Conservation (phyloP, 1,284 basidiomycete genomes). For the Mycosarcoma maydis region DNA sequence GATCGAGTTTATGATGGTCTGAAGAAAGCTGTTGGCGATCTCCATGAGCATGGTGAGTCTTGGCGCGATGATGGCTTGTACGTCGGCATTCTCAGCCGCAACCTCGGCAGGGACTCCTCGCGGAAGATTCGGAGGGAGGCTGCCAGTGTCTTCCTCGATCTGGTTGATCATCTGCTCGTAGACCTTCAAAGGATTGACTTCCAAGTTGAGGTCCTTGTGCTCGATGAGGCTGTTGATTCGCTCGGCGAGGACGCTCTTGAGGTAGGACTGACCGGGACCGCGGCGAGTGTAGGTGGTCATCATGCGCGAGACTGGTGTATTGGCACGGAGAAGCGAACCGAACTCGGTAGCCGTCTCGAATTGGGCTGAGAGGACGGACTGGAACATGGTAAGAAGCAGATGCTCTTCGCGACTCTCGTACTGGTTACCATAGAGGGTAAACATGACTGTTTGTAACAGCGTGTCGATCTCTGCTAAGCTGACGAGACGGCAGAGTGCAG, state of each 20-base stretch:
- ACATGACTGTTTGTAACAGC: slow-evolving; percentile 99
- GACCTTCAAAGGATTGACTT: slow-evolving; percentile 98
- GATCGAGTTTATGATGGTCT: slow-evolving; percentile 98
- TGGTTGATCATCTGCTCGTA: slow-evolving; percentile 72
- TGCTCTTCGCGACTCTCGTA: slow-evolving; percentile 99
- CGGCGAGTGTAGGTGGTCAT: slow-evolving; percentile 99
- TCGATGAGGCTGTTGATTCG: slow-evolving; percentile 98
- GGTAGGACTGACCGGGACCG: slow-evolving; percentile 95
- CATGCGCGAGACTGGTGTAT: slow-evolving; percentile 98
- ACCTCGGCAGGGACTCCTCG: slow-evolving; percentile 90
- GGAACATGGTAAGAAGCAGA: slow-evolving; percentile 96
- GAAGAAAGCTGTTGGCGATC: slow-evolving; percentile 94
- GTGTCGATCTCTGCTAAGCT: slow-evolving; percentile 96
- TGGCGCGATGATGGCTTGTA: slow-evolving; percentile 95
- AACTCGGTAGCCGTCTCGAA: slow-evolving; percentile 99
- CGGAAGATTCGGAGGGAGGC: slow-evolving; percentile 86
- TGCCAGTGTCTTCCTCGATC: slow-evolving; percentile 94
- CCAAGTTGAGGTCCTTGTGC: slow-evolving; percentile 96
- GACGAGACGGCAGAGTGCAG: slow-evolving; percentile 94
- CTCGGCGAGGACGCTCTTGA: slow-evolving; percentile 94
- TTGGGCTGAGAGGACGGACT: slow-evolving; percentile 94
- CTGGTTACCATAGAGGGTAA: slow-evolving; percentile 98
- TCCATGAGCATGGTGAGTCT: slow-evolving; percentile 98
- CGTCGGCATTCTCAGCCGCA: slow-evolving; percentile 90
- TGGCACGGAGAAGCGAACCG: slow-evolving; percentile 92